Base-by-base conservation (phyloP, 202 grass and related monocot species). In the Carex sylvatica region DNA sequence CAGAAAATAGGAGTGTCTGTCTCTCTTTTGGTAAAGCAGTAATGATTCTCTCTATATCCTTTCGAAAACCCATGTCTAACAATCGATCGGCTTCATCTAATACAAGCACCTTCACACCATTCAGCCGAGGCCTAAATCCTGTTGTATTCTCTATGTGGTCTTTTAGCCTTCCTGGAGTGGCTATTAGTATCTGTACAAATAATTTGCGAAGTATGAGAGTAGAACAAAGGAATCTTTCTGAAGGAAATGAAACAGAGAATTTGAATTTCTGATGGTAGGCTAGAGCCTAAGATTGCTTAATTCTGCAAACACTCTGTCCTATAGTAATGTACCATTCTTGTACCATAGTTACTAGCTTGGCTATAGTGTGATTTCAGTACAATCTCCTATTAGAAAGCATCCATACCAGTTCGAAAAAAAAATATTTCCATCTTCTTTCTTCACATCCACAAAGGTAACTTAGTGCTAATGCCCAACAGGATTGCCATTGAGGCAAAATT, bases 31-130 rank as follows among this genome's bases (percentile, higher is more conserved):
- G 96, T 82, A 95, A 85, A 69, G 82, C 83, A 67, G 87, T 30
- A 80, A 99, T 83, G 80, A 99, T 96, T 83, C 87, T 95, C 83
- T 96, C 96, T 81, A 99, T 96, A 75, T 95, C 96, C 83, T 83
- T 99, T 60, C 88, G 87, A 77, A 99, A 99, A 80, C 96, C 92
- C 96, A 99, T 99, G 90, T 99, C 96, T 63, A 99, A 86, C 67
- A 99, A 82, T 74, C 87, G 92, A 73, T 99, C 96, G 67, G 96
- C 96, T 90, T 99, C 96, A 88, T 99, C 96, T 72, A 99, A 90
- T 87, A 99, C 86, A 86, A 99, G 89, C 79, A 96, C 86, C 47
- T 95, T 99, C 26, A 99, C 84, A 36, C 93, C 96, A 80, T 77
- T 99, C 24, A 99, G 89, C 70, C 96, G 81, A 79, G 78, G 78